Evolutionary conservation across 169 alveolate species (phyloP).

Genomic region (Eimeria necatrix): DNA sequence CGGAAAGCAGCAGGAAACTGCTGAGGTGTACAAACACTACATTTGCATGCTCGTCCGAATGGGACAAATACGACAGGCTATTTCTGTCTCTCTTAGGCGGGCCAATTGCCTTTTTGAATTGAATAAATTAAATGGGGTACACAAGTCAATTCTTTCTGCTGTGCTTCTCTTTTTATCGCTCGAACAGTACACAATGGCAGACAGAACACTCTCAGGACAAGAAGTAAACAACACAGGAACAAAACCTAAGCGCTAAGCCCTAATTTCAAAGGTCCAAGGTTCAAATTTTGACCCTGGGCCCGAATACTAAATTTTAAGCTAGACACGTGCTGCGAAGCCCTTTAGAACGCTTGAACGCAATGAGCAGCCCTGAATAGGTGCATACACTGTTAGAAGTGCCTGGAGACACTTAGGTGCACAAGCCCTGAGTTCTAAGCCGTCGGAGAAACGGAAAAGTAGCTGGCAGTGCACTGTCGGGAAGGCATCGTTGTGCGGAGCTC

Average conservation of each 20-base stretch:
- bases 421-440: too few relatives aligned
- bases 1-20: conserved; percentile 14
- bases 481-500: too few relatives aligned
- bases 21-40: conserved; percentile 44
- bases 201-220: conserved; percentile 50
- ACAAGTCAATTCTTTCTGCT: conserved; percentile 17
- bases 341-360: too few relatives aligned
- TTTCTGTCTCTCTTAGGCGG: background rate
- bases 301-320: background rate
- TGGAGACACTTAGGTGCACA: too few relatives aligned
- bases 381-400: too few relatives aligned
- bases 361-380: too few relatives aligned
- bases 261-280: background rate
- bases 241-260: background rate
- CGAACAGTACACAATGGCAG: conserved; percentile 8
- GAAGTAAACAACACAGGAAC: background rate
- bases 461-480: too few relatives aligned
- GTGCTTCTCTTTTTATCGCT: conserved; percentile 11
- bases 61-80: background rate
- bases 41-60: conserved; percentile 3
- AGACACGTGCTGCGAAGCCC: too few relatives aligned
- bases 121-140: background rate
- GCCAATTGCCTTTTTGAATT: background rate
- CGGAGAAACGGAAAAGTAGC: too few relatives aligned
- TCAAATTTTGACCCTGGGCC: background rate